A percentile compares a stretch with the other conserved stretches of the same genome.
phyloP scores from a whole-genome alignment of 495 filamentous ascomycete genomes.

The Tuber magnatum region DNA sequence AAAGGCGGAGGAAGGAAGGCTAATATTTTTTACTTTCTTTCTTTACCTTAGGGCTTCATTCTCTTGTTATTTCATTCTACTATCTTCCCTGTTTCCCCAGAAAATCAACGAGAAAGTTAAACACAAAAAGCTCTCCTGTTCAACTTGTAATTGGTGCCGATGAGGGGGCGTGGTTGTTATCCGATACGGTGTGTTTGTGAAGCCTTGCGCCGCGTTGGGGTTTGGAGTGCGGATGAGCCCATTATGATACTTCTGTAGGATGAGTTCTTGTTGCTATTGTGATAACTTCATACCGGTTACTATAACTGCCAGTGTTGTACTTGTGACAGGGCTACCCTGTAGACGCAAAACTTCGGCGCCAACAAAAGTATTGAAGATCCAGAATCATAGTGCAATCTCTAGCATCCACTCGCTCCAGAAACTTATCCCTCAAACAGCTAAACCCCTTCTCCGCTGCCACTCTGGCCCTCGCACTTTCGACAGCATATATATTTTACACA shows the following conservation, averaged over 20 bases:
- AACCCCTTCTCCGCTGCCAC: neutral
- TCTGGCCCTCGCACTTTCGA: neutral
- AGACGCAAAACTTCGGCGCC: neutral
- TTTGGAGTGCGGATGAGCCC: neutral
- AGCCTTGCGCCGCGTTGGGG: neutral
- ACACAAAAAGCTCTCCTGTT: neutral
- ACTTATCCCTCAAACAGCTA: neutral
- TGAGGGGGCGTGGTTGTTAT: neutral
- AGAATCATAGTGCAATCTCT: neutral
- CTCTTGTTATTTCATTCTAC: neutral
- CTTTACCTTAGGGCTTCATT: neutral
- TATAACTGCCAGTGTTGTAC: neutral
- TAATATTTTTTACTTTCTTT: slow-evolving; percentile 8
- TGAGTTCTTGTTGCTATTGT: neutral
- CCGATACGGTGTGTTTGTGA: neutral
- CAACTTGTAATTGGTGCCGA: neutral
- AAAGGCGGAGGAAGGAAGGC: neutral
- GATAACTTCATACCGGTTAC: neutral
- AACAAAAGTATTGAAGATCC: neutral
- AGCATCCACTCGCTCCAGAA: neutral
- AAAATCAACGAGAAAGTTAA: neutral
- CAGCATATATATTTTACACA: neutral
- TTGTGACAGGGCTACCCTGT: neutral
- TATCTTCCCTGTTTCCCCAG: neutral
- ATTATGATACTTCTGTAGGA: neutral